Evolutionary conservation across 2,329 filamentous ascomycete genomes (phyloP), one percentile per base, ranked within the genome.

Genomic region (Trichophyton benhamiae): DNA sequence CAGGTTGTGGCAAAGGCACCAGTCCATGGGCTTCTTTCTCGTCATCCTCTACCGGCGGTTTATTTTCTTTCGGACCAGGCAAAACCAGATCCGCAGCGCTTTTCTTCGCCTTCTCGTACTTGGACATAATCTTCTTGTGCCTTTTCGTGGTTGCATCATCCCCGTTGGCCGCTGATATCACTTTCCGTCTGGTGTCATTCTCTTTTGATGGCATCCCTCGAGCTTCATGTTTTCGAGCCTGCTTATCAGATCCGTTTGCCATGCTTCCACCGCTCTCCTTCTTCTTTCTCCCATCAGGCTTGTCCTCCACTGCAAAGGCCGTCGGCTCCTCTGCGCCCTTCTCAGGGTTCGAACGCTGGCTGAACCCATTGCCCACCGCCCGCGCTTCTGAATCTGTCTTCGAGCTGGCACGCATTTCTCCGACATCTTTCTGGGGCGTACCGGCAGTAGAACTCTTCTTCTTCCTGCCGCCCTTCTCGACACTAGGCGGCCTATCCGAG

Each of bases 1-100:
- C 81, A 11, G 89, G 91, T 67, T 96, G 91, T 6, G 91, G 91
- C 20, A 96, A 78, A 5, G 90, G 91, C 61, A 87, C 84, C 0
- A 97, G 78, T 22, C 89, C 89, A 71, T 91, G 85, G 2, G 85
- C 71, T 67, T 49, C 58, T 57, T 41, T 11, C 27, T 3, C 20
- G 1, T 36, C 44, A 8, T 4, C 44, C 20, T 11, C 38, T 15
- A 4, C 17, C 22, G 33, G 33, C 33, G 11, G 33, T 38, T 11
- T 9, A 36, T n/a, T 25, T 38, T 52, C 15, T 15, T 33, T 60
- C 13, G 36, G 33, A 11, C 15, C n/a, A 27, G 42, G 15, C 6
- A 15, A 36, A 17, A 15, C 5, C 7, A 2, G 52, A 55, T 33
- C 41, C 63, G 64, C 48, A 65, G 62, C 17, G 58, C 58, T 27